Conservation (phyloP, 2,329 filamentous ascomycete genomes). For the Elsinoe fawcettii region DNA sequence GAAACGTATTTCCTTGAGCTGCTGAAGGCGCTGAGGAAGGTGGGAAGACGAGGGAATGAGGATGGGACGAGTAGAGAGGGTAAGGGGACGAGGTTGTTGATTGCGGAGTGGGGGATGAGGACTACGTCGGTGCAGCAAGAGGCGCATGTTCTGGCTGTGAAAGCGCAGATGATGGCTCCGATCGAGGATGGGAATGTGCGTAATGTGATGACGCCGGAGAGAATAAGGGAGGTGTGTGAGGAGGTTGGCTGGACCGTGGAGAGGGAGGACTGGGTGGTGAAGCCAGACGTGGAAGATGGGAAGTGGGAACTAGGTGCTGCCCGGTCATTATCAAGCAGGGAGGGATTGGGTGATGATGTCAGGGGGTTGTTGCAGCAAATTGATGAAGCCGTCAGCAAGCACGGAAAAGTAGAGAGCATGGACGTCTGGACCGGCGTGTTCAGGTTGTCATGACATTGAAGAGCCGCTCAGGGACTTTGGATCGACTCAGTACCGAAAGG, state of each 20-base stretch:
- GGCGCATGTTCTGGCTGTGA: conserved; percentile 47
- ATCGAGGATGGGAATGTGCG: conserved; percentile 42
- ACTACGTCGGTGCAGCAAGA: conserved; percentile 34
- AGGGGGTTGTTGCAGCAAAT: conserved; percentile 26
- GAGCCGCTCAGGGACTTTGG: not conserved
- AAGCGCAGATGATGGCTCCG: conserved; percentile 39
- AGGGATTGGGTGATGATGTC: conserved; percentile 24
- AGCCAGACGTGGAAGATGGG: conserved; percentile 36
- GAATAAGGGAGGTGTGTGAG: conserved; percentile 33
- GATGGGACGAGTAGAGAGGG: conserved; percentile 31
- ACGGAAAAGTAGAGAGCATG: conserved; percentile 18
- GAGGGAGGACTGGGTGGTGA: conserved; percentile 33
- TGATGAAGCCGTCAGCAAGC: conserved; percentile 10
- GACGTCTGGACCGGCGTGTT: conserved; percentile 21
- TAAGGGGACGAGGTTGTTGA: conserved; percentile 31
- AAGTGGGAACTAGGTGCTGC: conserved; percentile 38
- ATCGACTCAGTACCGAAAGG: not conserved
- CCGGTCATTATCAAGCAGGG: conserved; percentile 21
- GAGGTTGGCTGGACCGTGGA: conserved; percentile 34
- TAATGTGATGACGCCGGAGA: conserved; percentile 37
- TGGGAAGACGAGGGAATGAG: conserved; percentile 26
- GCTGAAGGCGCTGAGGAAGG: not conserved
- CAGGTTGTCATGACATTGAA: not conserved
- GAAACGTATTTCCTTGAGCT: conserved; percentile 19
- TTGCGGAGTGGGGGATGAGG: conserved; percentile 43